Evolutionary conservation across 805 yeast genomes (phyloP).

Genomic region (Jamesozyma piceae): DNA sequence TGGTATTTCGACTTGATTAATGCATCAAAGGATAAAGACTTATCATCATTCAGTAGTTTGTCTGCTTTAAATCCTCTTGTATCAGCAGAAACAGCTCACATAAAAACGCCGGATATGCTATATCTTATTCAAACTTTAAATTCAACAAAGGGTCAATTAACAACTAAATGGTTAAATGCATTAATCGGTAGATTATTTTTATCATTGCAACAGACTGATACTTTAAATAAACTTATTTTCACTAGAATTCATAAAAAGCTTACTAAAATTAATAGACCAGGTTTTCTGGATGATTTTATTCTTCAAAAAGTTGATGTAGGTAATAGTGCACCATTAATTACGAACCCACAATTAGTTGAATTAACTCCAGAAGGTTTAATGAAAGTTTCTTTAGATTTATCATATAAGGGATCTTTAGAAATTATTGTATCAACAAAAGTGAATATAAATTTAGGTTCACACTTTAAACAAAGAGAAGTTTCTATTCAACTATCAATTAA

Average conservation of each 20-base stretch:
- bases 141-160: slow-evolving; percentile 73
- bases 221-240: slow-evolving; percentile 48
- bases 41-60: slow-evolving; percentile 13
- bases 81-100: slow-evolving; percentile 66
- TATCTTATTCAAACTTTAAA: slow-evolving; percentile 67
- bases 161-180: slow-evolving; percentile 88
- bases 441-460: slow-evolving; percentile 62
- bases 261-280: slow-evolving; percentile 74
- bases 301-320: slow-evolving; percentile 71
- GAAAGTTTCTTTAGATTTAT: slow-evolving; percentile 48
- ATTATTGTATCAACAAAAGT: slow-evolving; percentile 75
- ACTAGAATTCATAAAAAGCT: slow-evolving; percentile 60
- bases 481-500: slow-evolving; percentile 63
- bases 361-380: slow-evolving; percentile 75
- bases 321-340: slow-evolving; percentile 65
- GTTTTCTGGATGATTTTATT: slow-evolving; percentile 73
- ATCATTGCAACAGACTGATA: slow-evolving; percentile 62
- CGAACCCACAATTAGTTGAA: slow-evolving; percentile 59
- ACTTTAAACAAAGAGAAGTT: slow-evolving; percentile 68
- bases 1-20: slow-evolving; percentile 82
- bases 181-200: slow-evolving; percentile 74
- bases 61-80: slow-evolving; percentile 45
- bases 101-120: slow-evolving; percentile 60
- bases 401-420: slow-evolving; percentile 68
- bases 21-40: slow-evolving; percentile 45